Conservation (phyloP, 257 asterid species). For the Fraxinus cuspidata region DNA sequence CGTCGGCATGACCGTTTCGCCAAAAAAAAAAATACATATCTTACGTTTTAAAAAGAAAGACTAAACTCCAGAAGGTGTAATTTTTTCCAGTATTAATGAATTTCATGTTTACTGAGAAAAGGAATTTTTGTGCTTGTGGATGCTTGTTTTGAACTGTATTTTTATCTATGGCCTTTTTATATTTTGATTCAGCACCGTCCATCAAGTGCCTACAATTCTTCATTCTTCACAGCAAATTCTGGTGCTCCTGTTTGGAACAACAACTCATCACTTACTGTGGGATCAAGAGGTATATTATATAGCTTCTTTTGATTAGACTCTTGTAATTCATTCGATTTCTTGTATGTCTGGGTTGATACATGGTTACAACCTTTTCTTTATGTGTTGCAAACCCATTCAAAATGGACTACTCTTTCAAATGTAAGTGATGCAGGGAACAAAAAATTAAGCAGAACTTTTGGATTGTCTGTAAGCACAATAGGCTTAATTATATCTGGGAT, state of each 20-base stretch:
- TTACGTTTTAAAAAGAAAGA: too few relatives aligned
- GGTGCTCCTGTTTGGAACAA: constrained; percentile 95
- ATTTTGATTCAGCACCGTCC: constrained; percentile 71
- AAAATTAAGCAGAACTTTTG: too few relatives aligned
- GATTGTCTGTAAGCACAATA: too few relatives aligned
- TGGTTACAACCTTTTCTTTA: background rate
- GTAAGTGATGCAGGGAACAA: too few relatives aligned
- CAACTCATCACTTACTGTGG: constrained; percentile 81
- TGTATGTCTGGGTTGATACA: background rate
- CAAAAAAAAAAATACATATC: too few relatives aligned
- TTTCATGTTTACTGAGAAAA: background rate
- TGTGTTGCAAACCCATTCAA: too few relatives aligned
- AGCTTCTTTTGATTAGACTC: background rate
- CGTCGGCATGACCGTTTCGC: background rate
- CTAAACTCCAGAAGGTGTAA: background rate
- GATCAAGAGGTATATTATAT: constrained; percentile 64
- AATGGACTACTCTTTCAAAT: too few relatives aligned
- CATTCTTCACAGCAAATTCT: constrained; percentile 77
- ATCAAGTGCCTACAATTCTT: constrained; percentile 76
- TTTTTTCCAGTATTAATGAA: background rate
- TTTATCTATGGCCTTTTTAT: background rate
- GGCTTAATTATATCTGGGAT: too few relatives aligned
- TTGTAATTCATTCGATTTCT: constrained; percentile 1
- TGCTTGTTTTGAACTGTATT: background rate
- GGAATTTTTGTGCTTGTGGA: background rate